phyloP scores from a whole-genome alignment of 495 filamentous ascomycete genomes.

The Aspergillus homomorphus region DNA sequence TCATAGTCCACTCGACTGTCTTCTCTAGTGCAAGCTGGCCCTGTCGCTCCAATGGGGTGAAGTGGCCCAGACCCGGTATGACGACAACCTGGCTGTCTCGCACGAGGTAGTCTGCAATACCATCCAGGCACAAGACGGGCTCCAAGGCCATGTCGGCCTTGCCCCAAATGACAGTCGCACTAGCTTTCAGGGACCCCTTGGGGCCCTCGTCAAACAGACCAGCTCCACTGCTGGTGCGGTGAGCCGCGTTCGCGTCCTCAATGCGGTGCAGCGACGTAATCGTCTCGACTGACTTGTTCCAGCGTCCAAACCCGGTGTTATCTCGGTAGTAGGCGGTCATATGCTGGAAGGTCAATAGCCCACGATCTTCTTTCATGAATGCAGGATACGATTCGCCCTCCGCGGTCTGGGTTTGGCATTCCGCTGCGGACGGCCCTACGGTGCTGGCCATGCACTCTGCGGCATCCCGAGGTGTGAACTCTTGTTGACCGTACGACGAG shows the following conservation, averaged over 20 bases:
- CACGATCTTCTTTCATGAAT: conserved; percentile 24
- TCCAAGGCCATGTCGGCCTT: conserved; percentile 42
- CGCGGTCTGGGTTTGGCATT: conserved; percentile 32
- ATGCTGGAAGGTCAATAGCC: conserved; percentile 35
- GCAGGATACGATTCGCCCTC: conserved; percentile 33
- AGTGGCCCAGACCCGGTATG: conserved; percentile 40
- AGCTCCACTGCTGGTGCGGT: conserved; percentile 34
- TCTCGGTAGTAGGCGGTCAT: conserved; percentile 52
- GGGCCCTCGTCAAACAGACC: conserved; percentile 47
- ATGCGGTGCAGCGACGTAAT: conserved; percentile 43
- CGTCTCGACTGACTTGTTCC: conserved; percentile 50
- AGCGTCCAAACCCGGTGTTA: conserved; percentile 30
- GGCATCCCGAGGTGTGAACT: conserved; percentile 27
- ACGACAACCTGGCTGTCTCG: conserved; percentile 39
- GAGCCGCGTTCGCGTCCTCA: conserved; percentile 22
- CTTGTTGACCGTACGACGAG: conserved; percentile 24
- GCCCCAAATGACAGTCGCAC: conserved; percentile 53
- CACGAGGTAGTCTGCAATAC: conserved; percentile 42
- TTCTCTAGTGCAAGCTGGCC: conserved; percentile 33
- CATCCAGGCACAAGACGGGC: conserved; percentile 38
- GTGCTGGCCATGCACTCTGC: conserved; percentile 44
- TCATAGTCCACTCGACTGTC: conserved; percentile 35
- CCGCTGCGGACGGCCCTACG: conserved; percentile 38
- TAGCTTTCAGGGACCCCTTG: conserved; percentile 43
- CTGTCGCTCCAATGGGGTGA: conserved; percentile 42